Evolutionary conservation across 2,329 filamentous ascomycete species (phyloP), one percentile per base, ranked within the genome.

Genomic region (Ambrosiella xylebori): DNA sequence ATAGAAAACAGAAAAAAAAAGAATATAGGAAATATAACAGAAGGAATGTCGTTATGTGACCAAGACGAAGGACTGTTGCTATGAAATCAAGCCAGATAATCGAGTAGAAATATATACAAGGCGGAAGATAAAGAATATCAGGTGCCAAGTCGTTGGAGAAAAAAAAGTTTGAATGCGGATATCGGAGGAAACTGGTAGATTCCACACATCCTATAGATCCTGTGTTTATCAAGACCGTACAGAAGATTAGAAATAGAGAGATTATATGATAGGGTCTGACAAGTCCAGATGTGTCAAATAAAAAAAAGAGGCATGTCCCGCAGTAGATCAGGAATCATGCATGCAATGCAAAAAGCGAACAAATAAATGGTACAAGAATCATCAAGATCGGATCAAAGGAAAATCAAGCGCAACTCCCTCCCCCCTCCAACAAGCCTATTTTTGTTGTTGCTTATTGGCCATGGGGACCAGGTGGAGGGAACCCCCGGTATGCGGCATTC

Each of bases 401-500:
- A 47, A 41, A 41, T 12, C 40, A 41, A 12, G 40, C 40, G 11
- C 40, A 41, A 41, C 40, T 11, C 9, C 3, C 39, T 11, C 11
- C 11, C n/a, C n/a, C 13, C 13, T 15, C 13, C 45, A 15, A 19
- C 15, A 52, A 35, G 19, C 1, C 7, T 11, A 9, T 13, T 27
- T 12, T 11, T 11, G 19, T n/a, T 17, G 13, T 55, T 53, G 17
- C 12, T 56, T 15, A 56, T 37, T 56, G 54, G 6, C 54, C 40
- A 27, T 47, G 54, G 19, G 54, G 41, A 7, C 41, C 54, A 9
- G 17, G 19, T 37, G 40, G 54, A 15, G 45, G 59, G 35, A 58
- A 61, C n/a, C 59, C 41, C 35, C 53, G 58, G 17, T 60, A 57
- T 15, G 41, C 55, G 7, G 37, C 19, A 12, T 56, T 58, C 45